These are phyloP conservation scores for Cryphonectria nitschkei DNA, from an alignment of 2,329 filamentous ascomycete genomes.

Conservation along the genomic window DNA sequence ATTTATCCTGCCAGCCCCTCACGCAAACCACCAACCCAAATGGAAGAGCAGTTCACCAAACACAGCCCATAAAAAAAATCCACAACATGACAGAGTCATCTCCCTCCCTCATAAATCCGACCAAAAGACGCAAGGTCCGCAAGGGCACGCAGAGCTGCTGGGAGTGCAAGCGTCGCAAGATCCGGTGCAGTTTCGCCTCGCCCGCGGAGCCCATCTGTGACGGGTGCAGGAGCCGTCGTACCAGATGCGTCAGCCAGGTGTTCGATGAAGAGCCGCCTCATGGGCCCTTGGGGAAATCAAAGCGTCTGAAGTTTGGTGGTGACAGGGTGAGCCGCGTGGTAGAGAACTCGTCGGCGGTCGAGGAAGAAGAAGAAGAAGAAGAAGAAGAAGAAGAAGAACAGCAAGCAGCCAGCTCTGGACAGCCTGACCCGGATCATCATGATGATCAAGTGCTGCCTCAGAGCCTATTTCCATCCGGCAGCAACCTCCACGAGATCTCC, in stretches of 20 bases:
- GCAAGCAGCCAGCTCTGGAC: neutral
- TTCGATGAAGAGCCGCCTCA: slow-evolving; percentile 39
- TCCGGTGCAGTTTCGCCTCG: slow-evolving; percentile 48
- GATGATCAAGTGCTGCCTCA: slow-evolving; percentile 21
- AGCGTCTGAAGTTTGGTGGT: slow-evolving; percentile 27
- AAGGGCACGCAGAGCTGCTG: slow-evolving; percentile 60
- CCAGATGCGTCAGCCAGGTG: slow-evolving; percentile 52
- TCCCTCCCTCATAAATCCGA: neutral
- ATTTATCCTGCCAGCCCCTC: neutral
- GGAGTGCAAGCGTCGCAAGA: slow-evolving; percentile 59
- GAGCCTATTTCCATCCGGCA: slow-evolving; percentile 7
- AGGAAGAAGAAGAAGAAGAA: slow-evolving; percentile 25
- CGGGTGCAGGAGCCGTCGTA: slow-evolving; percentile 45
- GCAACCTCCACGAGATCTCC: slow-evolving; percentile 9
- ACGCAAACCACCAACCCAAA: too few relatives aligned
- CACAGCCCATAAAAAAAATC: too few relatives aligned
- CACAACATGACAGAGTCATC: neutral
- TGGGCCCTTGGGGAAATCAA: slow-evolving; percentile 22
- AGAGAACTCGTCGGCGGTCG: slow-evolving; percentile 35
- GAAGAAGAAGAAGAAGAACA: neutral
- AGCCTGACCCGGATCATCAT: slow-evolving; percentile 29
- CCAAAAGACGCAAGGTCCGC: slow-evolving; percentile 45
- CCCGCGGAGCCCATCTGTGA: slow-evolving; percentile 45
- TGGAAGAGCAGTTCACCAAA: too few relatives aligned
- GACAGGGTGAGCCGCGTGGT: slow-evolving; percentile 44